These are phyloP conservation scores for Paraleonurus japonicus DNA, from an alignment of 257 asterid species.

Conservation along the genomic window DNA sequence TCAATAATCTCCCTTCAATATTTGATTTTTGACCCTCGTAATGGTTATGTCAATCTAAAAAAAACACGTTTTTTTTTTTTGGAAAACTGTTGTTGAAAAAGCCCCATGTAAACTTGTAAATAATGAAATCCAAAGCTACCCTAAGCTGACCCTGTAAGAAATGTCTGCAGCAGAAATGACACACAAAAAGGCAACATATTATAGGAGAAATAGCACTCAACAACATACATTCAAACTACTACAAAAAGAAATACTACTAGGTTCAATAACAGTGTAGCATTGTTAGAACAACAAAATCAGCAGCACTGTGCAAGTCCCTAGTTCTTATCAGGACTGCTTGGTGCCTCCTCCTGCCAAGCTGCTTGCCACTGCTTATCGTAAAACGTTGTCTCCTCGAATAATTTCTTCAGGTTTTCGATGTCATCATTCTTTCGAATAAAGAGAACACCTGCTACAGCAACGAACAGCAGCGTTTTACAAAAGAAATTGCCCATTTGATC, in stretches of 20 bases:
- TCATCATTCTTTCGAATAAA: constrained; percentile 89
- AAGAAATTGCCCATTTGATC: constrained; percentile 96
- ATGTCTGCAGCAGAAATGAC: background rate
- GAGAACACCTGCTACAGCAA: constrained; percentile 82
- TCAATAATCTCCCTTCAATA: too few species aligned
- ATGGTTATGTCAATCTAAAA: too few species aligned
- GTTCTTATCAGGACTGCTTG: constrained; percentile 37
- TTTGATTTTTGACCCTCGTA: too few species aligned
- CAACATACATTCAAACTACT: background rate
- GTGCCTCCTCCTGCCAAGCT: constrained; percentile 79
- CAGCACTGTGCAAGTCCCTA: constrained; percentile 15
- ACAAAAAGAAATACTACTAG: background rate
- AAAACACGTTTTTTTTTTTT: too few species aligned
- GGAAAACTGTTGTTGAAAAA: too few species aligned
- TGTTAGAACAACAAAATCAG: constrained; percentile 16
- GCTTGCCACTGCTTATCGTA: constrained; percentile 99
- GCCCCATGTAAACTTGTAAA: background rate
- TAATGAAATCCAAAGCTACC: background rate
- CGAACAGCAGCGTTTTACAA: constrained; percentile 73
- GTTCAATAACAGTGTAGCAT: background rate
- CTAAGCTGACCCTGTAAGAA: background rate
- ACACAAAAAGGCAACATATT: background rate
- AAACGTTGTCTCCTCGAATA: constrained; percentile 77
- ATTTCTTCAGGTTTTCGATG: constrained; percentile 63
- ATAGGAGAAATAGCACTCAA: background rate